Base-by-base conservation (phyloP, 1,284 basidiomycete genomes). In the Fomitiporia mediterranea region DNA sequence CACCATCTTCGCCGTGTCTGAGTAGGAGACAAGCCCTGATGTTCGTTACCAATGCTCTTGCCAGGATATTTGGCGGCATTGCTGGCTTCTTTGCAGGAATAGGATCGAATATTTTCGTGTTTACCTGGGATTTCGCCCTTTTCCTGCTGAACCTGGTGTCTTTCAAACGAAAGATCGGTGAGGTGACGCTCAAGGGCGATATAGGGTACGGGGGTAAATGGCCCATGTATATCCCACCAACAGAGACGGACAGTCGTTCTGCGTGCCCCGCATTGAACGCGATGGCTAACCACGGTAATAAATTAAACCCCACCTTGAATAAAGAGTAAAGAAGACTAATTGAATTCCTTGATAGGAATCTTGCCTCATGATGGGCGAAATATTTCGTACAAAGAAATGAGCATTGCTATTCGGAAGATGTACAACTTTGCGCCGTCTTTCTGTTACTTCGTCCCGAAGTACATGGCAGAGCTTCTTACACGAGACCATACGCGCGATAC, bases 201-300 rank as follows among this genome's bases (percentile, higher is more conserved):
- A 76, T 80, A 2, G 87, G 87, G 0, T 76, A 71, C 51, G 77
- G 72, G n/a, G 86, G 87, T 0, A 67, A 76, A 51, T 90, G 88
- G 88, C 86, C 88, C 0, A 77, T 82, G 61, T 89, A 75, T 62
- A 68, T 74, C 1, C 67, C 82, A 2, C 79, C 85, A 0, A 70
- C 68, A 59, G 74, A 80, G 19, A 79, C 77, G 0, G 86, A 89
- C 61, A 88, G 86, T 62, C 74, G 87, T 4, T 80, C 78, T 61
- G 76, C 80, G 4, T 90, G 87, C 62, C 87, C 87, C 2, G 83
- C 78, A 2, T 67, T 90, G 59, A 90, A 90, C 62, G 83, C 85
- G 0, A 72, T 90, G 78, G 84, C 86, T 4, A 87, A 88, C 67
- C 86, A 87, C 57, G 86, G 85, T 86, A 59, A 43, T 77, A 69